A percentile compares a stretch with the other conserved stretches of the same genome.
Evolutionary conservation across 1,284 basidiomycete genomes (phyloP).

Genomic region (Leccinum holopus): DNA sequence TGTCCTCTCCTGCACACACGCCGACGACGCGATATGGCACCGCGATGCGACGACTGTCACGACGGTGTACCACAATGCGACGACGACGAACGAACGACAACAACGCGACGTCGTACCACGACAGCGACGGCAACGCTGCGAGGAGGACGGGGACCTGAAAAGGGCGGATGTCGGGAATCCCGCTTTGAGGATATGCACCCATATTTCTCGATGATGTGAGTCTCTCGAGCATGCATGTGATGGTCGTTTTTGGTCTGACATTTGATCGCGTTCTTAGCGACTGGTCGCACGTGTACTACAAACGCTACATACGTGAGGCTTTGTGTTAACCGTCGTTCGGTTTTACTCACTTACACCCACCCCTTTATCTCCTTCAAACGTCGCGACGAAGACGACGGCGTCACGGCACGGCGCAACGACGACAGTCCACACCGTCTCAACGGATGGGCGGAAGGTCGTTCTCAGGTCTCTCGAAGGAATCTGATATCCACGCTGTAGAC

Average conservation of each 20-base stretch:
- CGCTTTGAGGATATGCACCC: constrained; percentile 88
- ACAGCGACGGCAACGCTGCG: too few relatives aligned
- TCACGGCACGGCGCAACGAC: too few relatives aligned
- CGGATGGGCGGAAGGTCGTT: constrained; percentile 45
- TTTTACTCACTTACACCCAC: constrained; percentile 17
- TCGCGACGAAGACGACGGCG: too few relatives aligned
- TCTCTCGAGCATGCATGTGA: constrained; percentile 19
- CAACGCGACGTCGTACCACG: too few relatives aligned
- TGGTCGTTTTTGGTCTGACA: constrained; percentile 12
- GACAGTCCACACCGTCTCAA: constrained; percentile 49
- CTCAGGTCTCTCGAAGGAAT: constrained; percentile 58
- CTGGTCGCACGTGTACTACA: constrained; percentile 91
- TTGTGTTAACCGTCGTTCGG: constrained; percentile 7
- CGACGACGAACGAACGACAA: too few relatives aligned
- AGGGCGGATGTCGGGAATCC: constrained; percentile 57
- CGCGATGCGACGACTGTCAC: too few relatives aligned
- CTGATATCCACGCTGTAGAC: constrained; percentile 35
- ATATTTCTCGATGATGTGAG: constrained; percentile 95
- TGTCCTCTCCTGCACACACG: too few relatives aligned
- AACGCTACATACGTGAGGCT: constrained; percentile 84
- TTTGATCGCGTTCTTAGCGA: constrained; percentile 39
- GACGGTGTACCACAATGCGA: too few relatives aligned
- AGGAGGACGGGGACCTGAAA: too few relatives aligned
- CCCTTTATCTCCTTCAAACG: constrained; percentile 4
- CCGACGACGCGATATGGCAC: too few relatives aligned